Base-by-base conservation (phyloP, 768 basidiomycete genomes). In the Lactifluus pinguis region DNA sequence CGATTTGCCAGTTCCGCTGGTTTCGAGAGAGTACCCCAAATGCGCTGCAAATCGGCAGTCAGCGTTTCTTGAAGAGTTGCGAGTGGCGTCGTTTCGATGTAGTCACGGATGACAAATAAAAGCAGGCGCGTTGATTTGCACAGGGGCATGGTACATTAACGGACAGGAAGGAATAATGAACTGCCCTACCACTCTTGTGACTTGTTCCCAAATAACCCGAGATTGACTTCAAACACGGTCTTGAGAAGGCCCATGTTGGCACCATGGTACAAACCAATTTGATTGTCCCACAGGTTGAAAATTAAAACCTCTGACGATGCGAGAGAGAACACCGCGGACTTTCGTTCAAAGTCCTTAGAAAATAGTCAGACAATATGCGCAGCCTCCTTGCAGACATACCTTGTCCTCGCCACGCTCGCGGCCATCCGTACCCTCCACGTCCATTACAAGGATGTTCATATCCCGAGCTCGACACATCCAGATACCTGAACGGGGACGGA, bases 221-320 rank as follows among this genome's bases (percentile, higher is more conserved):
- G 80, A 73, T 98, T 98, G 63, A 99, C 97, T 73, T 99, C 92
- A 70, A 98, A 97, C n/a, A 98, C 97, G 5, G 97, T 99, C 79
- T 98, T 98, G 64, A 99, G 83, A 21, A 98, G 79, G 13, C 90
- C 95, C 97, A 99, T 97, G 75, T 99, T 99, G 45, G 97, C 97
- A 44, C 97, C 97, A 69, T 98, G 95, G 75, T 98, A 98, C 52
- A 98, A 75, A 48, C 97, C 97, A 57, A 99, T 91, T 81, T 98
- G 95, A 67, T 98, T 94, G 70, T 98, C 95, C 97, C 97, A 99
- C 21, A 98, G 74, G 71, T 99, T 99, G 69, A 99, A 85, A 49
- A 99, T 86, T 55, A 99, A 79, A 30, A 98, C 84, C 73, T 98
- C 95, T 1, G 95, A 95, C 2, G 92, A 94, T 4, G 97, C 97